A percentile compares a stretch with the other conserved stretches of the same genome.
Evolutionary conservation across 192 early-diverging fungal species (phyloP).

Genomic region (Backusella circina): DNA sequence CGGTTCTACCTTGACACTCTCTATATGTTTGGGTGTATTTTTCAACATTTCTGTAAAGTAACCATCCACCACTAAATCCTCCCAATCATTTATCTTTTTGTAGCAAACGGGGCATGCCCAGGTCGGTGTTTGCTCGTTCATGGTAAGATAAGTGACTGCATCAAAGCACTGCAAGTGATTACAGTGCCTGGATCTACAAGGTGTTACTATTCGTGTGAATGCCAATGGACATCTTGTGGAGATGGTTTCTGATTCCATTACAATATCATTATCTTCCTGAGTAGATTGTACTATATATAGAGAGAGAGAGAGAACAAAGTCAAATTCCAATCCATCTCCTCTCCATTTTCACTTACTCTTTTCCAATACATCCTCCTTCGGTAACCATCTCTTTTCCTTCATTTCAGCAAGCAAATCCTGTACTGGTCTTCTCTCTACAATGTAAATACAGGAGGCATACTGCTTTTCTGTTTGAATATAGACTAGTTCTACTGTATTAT

Average conservation of each 20-base stretch:
- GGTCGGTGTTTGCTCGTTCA: constrained; percentile 63
- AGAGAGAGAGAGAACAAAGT: not conserved
- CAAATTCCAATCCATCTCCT: not conserved
- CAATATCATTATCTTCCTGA: constrained; percentile 63
- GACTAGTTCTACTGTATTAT: not conserved
- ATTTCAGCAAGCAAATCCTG: constrained; percentile 39
- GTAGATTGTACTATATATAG: constrained; percentile 27
- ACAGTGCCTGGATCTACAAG: constrained; percentile 59
- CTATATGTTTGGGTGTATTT: constrained; percentile 31
- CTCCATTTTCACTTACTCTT: constrained; percentile 32
- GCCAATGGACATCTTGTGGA: constrained; percentile 71
- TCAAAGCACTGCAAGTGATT: constrained; percentile 88
- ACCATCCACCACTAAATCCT: constrained; percentile 68
- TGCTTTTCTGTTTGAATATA: constrained; percentile 19
- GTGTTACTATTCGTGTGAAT: constrained; percentile 60
- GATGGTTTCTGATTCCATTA: constrained; percentile 57
- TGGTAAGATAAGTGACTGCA: constrained; percentile 60
- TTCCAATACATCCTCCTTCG: constrained; percentile 43
- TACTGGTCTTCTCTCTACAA: constrained; percentile 43
- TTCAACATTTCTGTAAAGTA: constrained; percentile 43
- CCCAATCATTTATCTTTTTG: constrained; percentile 40
- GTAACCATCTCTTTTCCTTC: constrained; percentile 34
- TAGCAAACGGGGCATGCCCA: constrained; percentile 80
- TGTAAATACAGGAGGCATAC: constrained; percentile 37
- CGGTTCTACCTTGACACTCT: constrained; percentile 41